Evolutionary conservation across 768 basidiomycete species (phyloP).

Genomic region (Trametes maxima): DNA sequence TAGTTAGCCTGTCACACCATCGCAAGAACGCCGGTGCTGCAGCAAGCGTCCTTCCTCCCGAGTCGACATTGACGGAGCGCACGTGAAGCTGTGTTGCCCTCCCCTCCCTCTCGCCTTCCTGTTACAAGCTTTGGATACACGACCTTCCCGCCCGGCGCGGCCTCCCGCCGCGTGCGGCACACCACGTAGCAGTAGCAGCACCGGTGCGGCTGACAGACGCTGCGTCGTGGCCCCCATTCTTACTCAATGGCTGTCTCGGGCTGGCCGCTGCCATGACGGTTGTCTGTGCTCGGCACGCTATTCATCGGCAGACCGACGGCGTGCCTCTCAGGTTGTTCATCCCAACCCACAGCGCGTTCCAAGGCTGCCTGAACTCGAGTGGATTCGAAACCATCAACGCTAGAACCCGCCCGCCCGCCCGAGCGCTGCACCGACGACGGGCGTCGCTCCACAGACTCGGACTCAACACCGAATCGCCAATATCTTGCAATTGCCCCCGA

Average conservation of each 20-base stretch:
- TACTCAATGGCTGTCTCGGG: background rate
- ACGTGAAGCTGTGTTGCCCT: background rate
- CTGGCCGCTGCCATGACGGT: too few species aligned
- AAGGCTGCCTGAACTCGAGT: too few species aligned
- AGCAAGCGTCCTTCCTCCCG: background rate
- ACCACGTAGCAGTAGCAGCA: too few species aligned
- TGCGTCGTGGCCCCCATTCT: background rate
- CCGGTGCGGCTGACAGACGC: background rate
- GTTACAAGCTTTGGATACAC: conserved; percentile 15
- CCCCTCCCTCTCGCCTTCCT: conserved; percentile 2
- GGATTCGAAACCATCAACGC: background rate
- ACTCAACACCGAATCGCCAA: too few species aligned
- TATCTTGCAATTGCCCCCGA: background rate
- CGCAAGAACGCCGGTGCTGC: too few species aligned
- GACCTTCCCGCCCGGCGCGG: background rate
- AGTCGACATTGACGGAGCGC: background rate
- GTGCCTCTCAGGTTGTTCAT: background rate
- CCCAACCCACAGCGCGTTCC: too few species aligned
- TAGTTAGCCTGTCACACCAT: too few species aligned
- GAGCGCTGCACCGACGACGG: too few species aligned
- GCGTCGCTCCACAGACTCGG: too few species aligned
- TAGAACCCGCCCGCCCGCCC: background rate
- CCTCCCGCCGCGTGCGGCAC: background rate
- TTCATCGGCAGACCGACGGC: background rate
- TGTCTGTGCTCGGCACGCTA: too few species aligned